A percentile compares a stretch with the other conserved stretches of the same genome.
phyloP scores from a whole-genome alignment of 1,284 basidiomycete genomes.

The Ceratobasidium sp. region DNA sequence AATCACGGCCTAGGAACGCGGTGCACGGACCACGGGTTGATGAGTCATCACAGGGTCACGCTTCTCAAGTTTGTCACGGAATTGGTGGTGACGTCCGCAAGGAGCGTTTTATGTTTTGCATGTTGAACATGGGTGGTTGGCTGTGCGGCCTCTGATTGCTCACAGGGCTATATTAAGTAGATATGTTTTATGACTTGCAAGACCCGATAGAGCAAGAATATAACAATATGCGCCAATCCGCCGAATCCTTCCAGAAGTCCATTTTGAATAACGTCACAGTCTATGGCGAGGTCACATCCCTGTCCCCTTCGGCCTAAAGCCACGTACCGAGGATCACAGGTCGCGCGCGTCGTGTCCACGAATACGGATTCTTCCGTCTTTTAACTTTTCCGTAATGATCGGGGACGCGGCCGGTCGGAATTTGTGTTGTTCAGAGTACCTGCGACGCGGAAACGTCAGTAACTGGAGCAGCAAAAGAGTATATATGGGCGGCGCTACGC shows the following conservation, averaged over 20 bases:
- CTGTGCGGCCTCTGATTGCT: too few relatives aligned
- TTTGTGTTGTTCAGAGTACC: slow-evolving; percentile 69
- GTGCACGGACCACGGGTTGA: slow-evolving; percentile 26
- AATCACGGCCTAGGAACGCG: slow-evolving; percentile 13
- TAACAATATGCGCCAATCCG: neutral
- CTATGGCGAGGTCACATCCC: too few relatives aligned
- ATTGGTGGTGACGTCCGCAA: slow-evolving; percentile 15
- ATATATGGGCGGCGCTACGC: too few relatives aligned
- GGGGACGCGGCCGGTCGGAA: slow-evolving; percentile 71
- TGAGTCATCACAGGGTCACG: slow-evolving; percentile 27
- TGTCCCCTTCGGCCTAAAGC: too few relatives aligned
- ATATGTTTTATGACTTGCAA: too few relatives aligned
- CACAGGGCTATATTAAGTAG: too few relatives aligned
- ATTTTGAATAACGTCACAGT: too few relatives aligned
- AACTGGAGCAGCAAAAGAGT: too few relatives aligned
- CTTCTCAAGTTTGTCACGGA: slow-evolving; percentile 33
- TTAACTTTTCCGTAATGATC: slow-evolving; percentile 66
- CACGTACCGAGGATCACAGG: slow-evolving; percentile 5
- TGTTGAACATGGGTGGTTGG: too few relatives aligned
- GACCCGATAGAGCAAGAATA: neutral
- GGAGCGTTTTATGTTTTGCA: too few relatives aligned
- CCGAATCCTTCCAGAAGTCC: too few relatives aligned
- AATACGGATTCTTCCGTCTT: slow-evolving; percentile 62
- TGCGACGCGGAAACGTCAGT: slow-evolving; percentile 44
- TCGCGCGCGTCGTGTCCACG: slow-evolving; percentile 54